Conservation (phyloP, 2,329 filamentous ascomycete species). For the Biscogniauxia sp. region DNA sequence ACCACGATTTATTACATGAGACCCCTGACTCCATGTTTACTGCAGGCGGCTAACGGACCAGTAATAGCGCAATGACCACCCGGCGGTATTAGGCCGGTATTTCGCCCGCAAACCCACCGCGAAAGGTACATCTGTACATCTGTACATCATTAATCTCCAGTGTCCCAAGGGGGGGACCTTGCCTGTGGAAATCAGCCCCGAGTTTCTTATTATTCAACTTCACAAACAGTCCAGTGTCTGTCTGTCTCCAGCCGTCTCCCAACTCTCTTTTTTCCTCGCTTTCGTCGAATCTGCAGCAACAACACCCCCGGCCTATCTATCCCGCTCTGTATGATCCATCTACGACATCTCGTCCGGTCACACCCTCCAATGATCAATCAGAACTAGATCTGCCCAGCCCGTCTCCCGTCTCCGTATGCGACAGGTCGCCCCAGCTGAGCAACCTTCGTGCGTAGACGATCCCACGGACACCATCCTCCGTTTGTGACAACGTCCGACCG, state of each 20-base stretch:
- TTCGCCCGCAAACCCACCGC: background rate
- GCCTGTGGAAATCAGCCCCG: background rate
- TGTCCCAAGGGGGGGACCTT: background rate
- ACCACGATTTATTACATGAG: background rate
- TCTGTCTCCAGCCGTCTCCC: background rate
- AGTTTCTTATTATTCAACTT: background rate
- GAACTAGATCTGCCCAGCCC: conserved; percentile 2
- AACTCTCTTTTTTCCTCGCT: background rate
- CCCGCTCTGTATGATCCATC: conserved; percentile 6
- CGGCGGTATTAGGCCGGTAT: background rate
- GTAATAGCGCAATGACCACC: conserved; percentile 5
- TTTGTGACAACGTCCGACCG: conserved; percentile 17
- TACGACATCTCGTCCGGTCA: background rate
- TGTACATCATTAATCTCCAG: background rate
- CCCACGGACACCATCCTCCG: conserved; percentile 18
- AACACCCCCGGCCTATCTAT: background rate
- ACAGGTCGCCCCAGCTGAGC: conserved; percentile 15
- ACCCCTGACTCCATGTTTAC: conserved; percentile 1
- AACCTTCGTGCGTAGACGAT: conserved; percentile 25
- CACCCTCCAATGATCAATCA: conserved; percentile 2
- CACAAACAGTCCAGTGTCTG: background rate
- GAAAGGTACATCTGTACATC: background rate
- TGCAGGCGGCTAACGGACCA: conserved; percentile 18
- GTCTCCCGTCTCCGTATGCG: conserved; percentile 12
- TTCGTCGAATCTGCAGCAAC: background rate